These are phyloP conservation scores for Globisporangium megalacanthum DNA, from an alignment of 352 stramenopile species.

Conservation along the genomic window DNA sequence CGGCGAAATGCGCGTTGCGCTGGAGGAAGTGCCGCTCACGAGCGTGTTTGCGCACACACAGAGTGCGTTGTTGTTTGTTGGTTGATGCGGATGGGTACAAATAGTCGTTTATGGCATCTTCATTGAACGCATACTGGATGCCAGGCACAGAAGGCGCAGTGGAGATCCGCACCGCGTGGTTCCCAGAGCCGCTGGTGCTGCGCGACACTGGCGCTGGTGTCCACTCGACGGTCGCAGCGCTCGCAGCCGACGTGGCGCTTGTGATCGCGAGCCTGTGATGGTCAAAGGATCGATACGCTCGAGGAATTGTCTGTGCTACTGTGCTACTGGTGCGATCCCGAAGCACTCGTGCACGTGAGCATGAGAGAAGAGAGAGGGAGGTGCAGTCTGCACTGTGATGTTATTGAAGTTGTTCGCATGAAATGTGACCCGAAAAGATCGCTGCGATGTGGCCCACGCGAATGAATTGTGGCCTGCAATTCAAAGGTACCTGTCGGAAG, in stretches of 20 bases:
- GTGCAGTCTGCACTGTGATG: too few relatives aligned
- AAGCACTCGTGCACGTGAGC: too few relatives aligned
- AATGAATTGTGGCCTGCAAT: too few relatives aligned
- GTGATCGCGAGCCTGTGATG: constrained; percentile 1
- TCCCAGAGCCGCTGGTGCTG: constrained; percentile 48
- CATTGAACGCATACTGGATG: neutral
- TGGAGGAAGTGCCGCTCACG: constrained; percentile 17
- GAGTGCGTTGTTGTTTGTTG: constrained; percentile 8
- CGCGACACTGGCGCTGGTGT: constrained; percentile 57
- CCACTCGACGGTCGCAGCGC: constrained; percentile 49
- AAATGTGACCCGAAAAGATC: too few relatives aligned
- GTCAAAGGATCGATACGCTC: too few relatives aligned
- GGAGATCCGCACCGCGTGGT: constrained; percentile 51
- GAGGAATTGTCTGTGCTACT: too few relatives aligned
- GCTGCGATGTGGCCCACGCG: too few relatives aligned
- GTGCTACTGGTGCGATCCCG: too few relatives aligned
- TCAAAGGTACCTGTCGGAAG: too few relatives aligned
- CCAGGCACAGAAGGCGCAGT: constrained; percentile 57
- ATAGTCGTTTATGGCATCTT: neutral
- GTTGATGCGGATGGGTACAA: neutral
- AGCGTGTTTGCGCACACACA: constrained; percentile 33
- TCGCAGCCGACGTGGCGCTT: constrained; percentile 39
- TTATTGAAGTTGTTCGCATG: too few relatives aligned
- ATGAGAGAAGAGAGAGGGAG: too few relatives aligned
- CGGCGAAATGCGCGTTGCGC: constrained; percentile 34